A percentile compares a stretch with the other conserved stretches of the same genome.
Evolutionary conservation across 768 basidiomycete species (phyloP).

Genomic region (Trametes cubensis): DNA sequence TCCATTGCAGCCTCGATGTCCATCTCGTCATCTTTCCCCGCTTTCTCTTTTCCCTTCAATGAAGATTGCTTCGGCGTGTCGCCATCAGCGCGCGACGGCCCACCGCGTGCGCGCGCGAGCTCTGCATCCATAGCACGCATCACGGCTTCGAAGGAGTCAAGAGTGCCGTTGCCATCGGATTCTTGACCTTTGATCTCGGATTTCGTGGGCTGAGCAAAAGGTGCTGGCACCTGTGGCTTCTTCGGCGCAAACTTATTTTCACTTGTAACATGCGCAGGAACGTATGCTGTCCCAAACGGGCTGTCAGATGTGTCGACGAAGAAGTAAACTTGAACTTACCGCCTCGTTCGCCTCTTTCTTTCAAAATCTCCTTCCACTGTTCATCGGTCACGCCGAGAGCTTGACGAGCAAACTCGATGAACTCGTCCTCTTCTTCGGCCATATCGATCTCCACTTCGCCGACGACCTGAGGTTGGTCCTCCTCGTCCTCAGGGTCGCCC

Average conservation of each 20-base stretch:
- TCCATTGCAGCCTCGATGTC: constrained; percentile 91
- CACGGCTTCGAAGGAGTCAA: constrained; percentile 93
- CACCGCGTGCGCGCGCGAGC: constrained; percentile 52
- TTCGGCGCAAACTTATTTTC: constrained; percentile 16
- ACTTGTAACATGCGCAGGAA: constrained; percentile 25
- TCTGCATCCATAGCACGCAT: constrained; percentile 96
- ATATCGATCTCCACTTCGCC: constrained; percentile 89
- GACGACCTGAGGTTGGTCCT: constrained; percentile 81
- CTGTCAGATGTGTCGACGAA: not conserved
- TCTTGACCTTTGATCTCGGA: constrained; percentile 33
- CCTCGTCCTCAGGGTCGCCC: constrained; percentile 65
- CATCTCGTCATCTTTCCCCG: constrained; percentile 48
- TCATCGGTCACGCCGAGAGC: constrained; percentile 85
- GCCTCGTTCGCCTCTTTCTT: constrained; percentile 75
- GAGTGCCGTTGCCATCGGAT: constrained; percentile 60
- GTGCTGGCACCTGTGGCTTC: not conserved
- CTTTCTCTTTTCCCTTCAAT: constrained; percentile 51
- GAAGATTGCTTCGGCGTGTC: not conserved
- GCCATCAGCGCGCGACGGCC: constrained; percentile 10
- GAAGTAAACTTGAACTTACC: constrained; percentile 52
- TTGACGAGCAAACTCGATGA: constrained; percentile 92
- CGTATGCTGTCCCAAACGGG: constrained; percentile 24
- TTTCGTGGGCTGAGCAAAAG: not conserved
- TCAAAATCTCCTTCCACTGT: constrained; percentile 88
- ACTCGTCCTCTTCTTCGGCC: constrained; percentile 92